phyloP scores from a whole-genome alignment of 139 green algal genomes.

The Chlamydomonas eustigma region DNA sequence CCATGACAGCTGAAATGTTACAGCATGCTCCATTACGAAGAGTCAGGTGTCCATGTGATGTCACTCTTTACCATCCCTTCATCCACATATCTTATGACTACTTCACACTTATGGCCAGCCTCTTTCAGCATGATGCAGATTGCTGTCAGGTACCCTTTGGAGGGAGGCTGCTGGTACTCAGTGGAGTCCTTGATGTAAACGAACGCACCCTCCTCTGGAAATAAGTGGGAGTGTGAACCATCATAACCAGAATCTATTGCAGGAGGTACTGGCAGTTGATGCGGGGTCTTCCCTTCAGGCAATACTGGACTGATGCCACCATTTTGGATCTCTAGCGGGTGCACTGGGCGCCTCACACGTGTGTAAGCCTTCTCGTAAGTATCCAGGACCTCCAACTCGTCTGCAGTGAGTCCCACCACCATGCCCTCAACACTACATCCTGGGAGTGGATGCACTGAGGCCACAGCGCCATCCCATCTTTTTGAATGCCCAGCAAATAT shows the following conservation, averaged over 20 bases:
- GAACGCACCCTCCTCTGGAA: background rate
- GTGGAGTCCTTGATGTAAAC: slow-evolving; percentile 3
- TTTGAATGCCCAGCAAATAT: background rate
- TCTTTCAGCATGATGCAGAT: background rate
- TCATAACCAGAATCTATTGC: no score
- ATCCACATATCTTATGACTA: background rate
- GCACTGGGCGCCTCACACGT: background rate
- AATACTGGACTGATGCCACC: no score
- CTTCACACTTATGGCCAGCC: background rate
- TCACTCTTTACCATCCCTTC: no score
- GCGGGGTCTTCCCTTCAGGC: background rate
- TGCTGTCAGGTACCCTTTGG: background rate
- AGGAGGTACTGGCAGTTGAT: background rate
- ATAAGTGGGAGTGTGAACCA: no score
- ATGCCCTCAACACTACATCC: background rate
- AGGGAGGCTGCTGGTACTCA: background rate
- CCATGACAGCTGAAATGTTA: no score
- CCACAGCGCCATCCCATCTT: background rate
- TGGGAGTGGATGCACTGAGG: background rate
- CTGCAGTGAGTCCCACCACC: background rate
- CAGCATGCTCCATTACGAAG: no score
- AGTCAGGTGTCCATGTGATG: no score
- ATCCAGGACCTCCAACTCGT: background rate
- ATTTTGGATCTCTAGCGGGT: no score
- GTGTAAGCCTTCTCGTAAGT: slow-evolving; percentile 9